These are phyloP conservation scores for Saccharomycopsis hybrid DNA, from an alignment of 1,139 yeast species.

Conservation along the genomic window DNA sequence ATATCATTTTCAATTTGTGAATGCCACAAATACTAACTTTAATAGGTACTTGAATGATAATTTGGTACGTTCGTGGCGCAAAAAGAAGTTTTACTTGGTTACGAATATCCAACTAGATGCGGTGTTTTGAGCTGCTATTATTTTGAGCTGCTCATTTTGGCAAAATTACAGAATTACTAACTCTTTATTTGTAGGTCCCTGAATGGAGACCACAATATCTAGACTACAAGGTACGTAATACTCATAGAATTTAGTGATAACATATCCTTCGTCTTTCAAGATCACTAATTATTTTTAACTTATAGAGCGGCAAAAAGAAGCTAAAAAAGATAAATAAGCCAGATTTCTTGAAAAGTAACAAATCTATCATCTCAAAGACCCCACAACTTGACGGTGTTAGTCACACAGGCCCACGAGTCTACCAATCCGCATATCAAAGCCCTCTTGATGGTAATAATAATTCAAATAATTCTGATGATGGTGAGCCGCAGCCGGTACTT, in stretches of 20 bases:
- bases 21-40: too few relatives aligned
- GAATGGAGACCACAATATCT: conserved; percentile 21
- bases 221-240: conserved; percentile 17
- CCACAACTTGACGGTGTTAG: background rate
- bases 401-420: background rate
- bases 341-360: conserved; percentile 1
- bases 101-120: background rate
- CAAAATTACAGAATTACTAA: background rate
- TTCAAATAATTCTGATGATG: too few relatives aligned
- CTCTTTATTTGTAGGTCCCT: conserved; percentile 9
- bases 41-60: conserved; percentile 12
- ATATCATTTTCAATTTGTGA: background rate
- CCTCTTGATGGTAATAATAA: background rate
- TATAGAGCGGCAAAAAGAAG: conserved; percentile 18
- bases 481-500: background rate
- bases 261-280: too few relatives aligned
- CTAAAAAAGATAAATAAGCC: conserved; percentile 14
- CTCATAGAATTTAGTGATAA: background rate
- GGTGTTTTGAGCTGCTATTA: too few relatives aligned
- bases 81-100: too few relatives aligned
- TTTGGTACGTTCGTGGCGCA: too few relatives aligned
- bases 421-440: background rate
- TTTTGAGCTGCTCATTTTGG: too few relatives aligned
- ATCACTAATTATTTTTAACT: background rate
- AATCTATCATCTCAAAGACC: background rate